phyloP scores from a whole-genome alignment of 768 basidiomycete species.

The Pulveroboletus sp. region DNA sequence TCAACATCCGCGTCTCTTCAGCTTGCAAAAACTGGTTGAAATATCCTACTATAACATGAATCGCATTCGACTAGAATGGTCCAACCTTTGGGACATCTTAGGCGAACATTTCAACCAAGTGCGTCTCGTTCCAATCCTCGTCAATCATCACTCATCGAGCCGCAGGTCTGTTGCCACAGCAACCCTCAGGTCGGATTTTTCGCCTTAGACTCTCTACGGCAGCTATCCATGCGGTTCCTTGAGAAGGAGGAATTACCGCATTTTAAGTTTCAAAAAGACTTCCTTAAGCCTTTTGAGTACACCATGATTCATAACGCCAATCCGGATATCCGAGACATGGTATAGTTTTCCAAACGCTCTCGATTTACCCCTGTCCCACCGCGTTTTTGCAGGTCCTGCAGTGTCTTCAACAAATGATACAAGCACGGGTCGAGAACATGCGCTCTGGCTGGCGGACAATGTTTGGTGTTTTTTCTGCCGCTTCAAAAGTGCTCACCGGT shows the following conservation, averaged over 20 bases:
- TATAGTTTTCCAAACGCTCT: slow-evolving; percentile 27
- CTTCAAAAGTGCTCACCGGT: slow-evolving; percentile 90
- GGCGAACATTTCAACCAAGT: slow-evolving; percentile 99
- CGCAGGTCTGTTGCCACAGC: slow-evolving; percentile 94
- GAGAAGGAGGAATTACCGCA: slow-evolving; percentile 98
- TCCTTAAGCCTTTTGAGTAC: slow-evolving; percentile 95
- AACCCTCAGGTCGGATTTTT: slow-evolving; percentile 97
- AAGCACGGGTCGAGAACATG: slow-evolving; percentile 90
- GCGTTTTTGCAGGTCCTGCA: slow-evolving; percentile 70
- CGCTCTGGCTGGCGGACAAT: slow-evolving; percentile 99
- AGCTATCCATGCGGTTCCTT: slow-evolving; percentile 96
- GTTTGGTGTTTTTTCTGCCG: slow-evolving; percentile 97
- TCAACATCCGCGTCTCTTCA: slow-evolving; percentile 92
- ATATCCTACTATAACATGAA: slow-evolving; percentile 99
- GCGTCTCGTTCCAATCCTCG: background rate
- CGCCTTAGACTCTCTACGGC: slow-evolving; percentile 92
- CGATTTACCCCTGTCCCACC: background rate
- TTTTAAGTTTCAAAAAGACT: slow-evolving; percentile 99
- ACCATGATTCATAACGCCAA: slow-evolving; percentile 97
- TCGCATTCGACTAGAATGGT: slow-evolving; percentile 97
- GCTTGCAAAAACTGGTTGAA: slow-evolving; percentile 95
- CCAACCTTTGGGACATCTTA: slow-evolving; percentile 93
- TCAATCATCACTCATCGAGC: slow-evolving; percentile 9
- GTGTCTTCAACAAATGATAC: slow-evolving; percentile 98
- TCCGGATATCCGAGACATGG: slow-evolving; percentile 95